Conservation (phyloP, 2,329 filamentous ascomycete species). For the Ciborinia camelliae region DNA sequence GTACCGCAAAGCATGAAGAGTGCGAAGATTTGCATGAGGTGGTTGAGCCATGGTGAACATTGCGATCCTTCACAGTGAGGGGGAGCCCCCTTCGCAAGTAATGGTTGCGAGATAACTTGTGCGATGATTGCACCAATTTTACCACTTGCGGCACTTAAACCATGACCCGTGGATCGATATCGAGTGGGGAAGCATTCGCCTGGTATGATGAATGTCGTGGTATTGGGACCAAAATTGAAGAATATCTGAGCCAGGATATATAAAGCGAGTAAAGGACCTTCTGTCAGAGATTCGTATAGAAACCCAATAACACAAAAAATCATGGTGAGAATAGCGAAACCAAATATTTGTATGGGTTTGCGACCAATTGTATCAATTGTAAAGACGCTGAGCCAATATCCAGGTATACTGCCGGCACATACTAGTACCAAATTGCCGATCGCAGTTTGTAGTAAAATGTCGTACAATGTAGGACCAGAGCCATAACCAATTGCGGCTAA, state of each 20-base stretch:
- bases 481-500: slow-evolving; percentile 70
- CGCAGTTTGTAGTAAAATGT: slow-evolving; percentile 67
- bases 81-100: slow-evolving; percentile 55
- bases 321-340: slow-evolving; percentile 58
- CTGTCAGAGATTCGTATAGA: slow-evolving; percentile 48
- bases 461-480: slow-evolving; percentile 59
- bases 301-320: slow-evolving; percentile 63
- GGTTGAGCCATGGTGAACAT: slow-evolving; percentile 61
- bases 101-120: slow-evolving; percentile 61
- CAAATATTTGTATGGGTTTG: slow-evolving; percentile 68
- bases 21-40: slow-evolving; percentile 74
- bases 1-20: slow-evolving; percentile 76
- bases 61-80: slow-evolving; percentile 47
- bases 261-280: slow-evolving; percentile 53
- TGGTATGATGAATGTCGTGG: slow-evolving; percentile 62
- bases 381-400: slow-evolving; percentile 74
- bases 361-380: slow-evolving; percentile 73
- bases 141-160: slow-evolving; percentile 62
- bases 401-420: slow-evolving; percentile 73
- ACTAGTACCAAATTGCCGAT: slow-evolving; percentile 75
- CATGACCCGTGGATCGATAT: slow-evolving; percentile 61
- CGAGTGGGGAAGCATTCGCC: slow-evolving; percentile 64
- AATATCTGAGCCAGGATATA: slow-evolving; percentile 65
- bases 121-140: slow-evolving; percentile 67
- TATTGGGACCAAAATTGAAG: slow-evolving; percentile 64